phyloP scores from a whole-genome alignment of 495 filamentous ascomycete species.

The Peziza echinospora region DNA sequence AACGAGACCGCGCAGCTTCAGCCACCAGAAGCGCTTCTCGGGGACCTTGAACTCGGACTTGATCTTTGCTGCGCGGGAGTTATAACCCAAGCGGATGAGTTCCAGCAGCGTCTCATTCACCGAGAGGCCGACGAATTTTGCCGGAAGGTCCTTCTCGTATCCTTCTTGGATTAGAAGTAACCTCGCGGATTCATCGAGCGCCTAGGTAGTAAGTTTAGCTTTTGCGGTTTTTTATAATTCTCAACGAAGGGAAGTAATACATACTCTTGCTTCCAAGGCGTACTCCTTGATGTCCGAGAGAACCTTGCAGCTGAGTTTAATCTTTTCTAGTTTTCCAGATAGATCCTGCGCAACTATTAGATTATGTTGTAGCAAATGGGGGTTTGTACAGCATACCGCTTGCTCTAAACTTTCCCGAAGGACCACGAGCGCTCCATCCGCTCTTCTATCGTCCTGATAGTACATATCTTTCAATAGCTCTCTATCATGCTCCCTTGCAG shows the following conservation, averaged over 20 bases:
- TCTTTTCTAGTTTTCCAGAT: constrained; percentile 44
- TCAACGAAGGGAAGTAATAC: too few species aligned
- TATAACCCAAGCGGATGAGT: constrained; percentile 50
- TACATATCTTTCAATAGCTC: constrained; percentile 86
- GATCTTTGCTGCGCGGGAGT: constrained; percentile 61
- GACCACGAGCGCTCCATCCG: constrained; percentile 75
- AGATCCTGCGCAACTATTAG: constrained; percentile 4
- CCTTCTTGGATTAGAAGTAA: constrained; percentile 68
- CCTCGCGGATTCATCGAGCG: constrained; percentile 53
- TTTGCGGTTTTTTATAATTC: not conserved
- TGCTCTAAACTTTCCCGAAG: constrained; percentile 39
- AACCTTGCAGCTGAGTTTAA: constrained; percentile 61
- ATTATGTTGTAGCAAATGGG: not conserved
- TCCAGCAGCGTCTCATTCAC: constrained; percentile 82
- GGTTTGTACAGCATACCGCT: not conserved
- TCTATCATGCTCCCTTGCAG: constrained; percentile 50
- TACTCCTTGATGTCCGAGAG: constrained; percentile 67
- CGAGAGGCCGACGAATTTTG: constrained; percentile 50
- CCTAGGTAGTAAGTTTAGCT: not conserved
- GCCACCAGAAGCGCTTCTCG: constrained; percentile 78
- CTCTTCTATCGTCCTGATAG: constrained; percentile 86
- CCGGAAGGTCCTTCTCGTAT: constrained; percentile 57
- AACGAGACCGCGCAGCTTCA: constrained; percentile 71
- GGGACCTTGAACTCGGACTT: constrained; percentile 82
- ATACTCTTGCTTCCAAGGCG: constrained; percentile 41